These are phyloP conservation scores for Lantana camara DNA, from an alignment of 257 asterid genomes.

Conservation along the genomic window DNA sequence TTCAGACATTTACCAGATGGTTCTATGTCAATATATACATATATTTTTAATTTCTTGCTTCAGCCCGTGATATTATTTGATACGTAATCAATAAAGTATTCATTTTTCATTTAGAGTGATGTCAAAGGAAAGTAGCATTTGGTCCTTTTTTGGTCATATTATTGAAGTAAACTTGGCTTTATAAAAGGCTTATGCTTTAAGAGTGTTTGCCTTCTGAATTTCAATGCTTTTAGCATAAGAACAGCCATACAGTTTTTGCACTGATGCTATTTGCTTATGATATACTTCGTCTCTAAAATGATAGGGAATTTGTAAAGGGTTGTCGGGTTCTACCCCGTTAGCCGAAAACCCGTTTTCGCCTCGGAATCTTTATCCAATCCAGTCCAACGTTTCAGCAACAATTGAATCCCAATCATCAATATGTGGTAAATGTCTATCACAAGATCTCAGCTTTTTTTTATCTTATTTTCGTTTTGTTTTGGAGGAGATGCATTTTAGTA, in stretches of 20 bases:
- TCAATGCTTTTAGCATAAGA: background rate
- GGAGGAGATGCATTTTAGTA: no score
- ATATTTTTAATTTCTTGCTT: no score
- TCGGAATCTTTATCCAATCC: slow-evolving; percentile 38
- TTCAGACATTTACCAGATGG: no score
- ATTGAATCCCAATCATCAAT: slow-evolving; percentile 71
- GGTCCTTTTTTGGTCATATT: slow-evolving; percentile 27
- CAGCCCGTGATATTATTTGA: no score
- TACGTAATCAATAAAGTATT: no score
- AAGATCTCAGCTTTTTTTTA: no score
- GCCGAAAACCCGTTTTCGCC: slow-evolving; percentile 43
- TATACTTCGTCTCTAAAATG: slow-evolving; percentile 17
- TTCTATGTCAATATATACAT: no score
- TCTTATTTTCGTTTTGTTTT: no score
- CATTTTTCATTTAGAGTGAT: no score
- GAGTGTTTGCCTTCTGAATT: slow-evolving; percentile 26
- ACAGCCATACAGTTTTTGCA: no score
- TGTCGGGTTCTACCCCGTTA: slow-evolving; percentile 34
- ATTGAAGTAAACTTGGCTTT: slow-evolving; percentile 25
- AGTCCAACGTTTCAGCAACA: slow-evolving; percentile 40
- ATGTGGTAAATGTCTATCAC: slow-evolving; percentile 71
- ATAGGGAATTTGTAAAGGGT: slow-evolving; percentile 50
- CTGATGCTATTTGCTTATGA: slow-evolving; percentile 1
- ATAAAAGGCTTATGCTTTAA: slow-evolving; percentile 35
- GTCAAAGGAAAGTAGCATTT: no score